Base-by-base conservation (phyloP, 768 basidiomycete genomes). In the Neoboletus subvelutipes region DNA sequence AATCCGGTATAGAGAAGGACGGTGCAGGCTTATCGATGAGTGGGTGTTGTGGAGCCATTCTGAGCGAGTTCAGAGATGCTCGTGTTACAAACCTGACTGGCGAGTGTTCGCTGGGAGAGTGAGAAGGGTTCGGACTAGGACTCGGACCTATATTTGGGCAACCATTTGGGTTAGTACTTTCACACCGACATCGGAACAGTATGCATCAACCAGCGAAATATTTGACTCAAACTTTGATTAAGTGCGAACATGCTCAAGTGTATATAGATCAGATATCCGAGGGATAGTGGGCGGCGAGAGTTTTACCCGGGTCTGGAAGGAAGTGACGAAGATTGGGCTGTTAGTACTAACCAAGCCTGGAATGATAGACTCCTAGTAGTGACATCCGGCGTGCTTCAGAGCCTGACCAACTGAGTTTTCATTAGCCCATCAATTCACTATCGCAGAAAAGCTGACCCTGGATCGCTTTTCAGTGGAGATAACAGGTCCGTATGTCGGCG, bases 11-110 rank as follows among this genome's bases (percentile, higher is more conserved):
- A 17, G 83, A 82, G 54, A 94, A 74, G 1, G 80, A 51, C 3
- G 92, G 92, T 0, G 89, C 90, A 15, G 70, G 69, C 66, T 88
- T 78, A 43, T 84, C 85, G 58, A 88, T 76, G 54, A 90, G 78
- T 26, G 78, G 67, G 58, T 83, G 65, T 43, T 56, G 76, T 51
- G 75, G 72, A 45, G 77, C 64, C 81, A 82, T 81, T 50, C 59
- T 57, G 36, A 56, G 15, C 49, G 31, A 41, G 20, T 52, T 45
- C 36, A 50, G 40, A 33, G 40, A 15, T 33, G 20, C 10, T 28
- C 13, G 22, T 43, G 34, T n/a, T 42, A 18, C 39, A 20, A 28
- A 50, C 18, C 15, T 39, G 29, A 17, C 26, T 18, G 22, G 3
- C 33, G 15, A 39, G 33, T 45, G 17, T 24, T 36, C 5, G 33